These are phyloP conservation scores for Dothidotthia symphoricarpi DNA, from an alignment of 2,329 filamentous ascomycete species.

Conservation along the genomic window DNA sequence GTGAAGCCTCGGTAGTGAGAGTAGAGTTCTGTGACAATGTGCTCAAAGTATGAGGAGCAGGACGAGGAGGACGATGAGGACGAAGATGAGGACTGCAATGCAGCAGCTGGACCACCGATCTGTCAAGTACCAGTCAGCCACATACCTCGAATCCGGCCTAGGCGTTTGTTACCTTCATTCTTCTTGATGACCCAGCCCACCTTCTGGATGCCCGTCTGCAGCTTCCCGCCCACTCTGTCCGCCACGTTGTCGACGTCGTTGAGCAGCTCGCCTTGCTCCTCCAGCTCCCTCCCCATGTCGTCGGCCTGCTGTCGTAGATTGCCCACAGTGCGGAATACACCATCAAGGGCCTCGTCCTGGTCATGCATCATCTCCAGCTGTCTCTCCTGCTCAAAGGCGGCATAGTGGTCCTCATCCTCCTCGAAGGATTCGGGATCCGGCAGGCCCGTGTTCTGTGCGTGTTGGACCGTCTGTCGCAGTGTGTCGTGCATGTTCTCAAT, in stretches of 20 bases:
- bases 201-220: conserved; percentile 84
- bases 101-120: conserved; percentile 81
- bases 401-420: conserved; percentile 60
- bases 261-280: conserved; percentile 89
- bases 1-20: conserved; percentile 9
- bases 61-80: conserved; percentile 81
- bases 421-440: conserved; percentile 61
- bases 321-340: conserved; percentile 88
- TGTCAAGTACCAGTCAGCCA: no score
- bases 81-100: conserved; percentile 82
- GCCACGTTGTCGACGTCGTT: conserved; percentile 80
- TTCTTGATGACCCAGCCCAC: conserved; percentile 78
- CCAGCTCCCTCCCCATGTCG: conserved; percentile 93
- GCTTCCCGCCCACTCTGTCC: conserved; percentile 80
- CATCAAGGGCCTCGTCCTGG: conserved; percentile 89
- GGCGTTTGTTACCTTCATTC: conserved; percentile 87
- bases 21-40: neutral
- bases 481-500: conserved; percentile 86
- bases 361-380: conserved; percentile 91
- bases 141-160: no score
- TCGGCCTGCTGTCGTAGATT: conserved; percentile 87
- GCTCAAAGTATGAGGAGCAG: conserved; percentile 66
- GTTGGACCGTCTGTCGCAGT: conserved; percentile 60
- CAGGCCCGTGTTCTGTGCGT: conserved; percentile 46
- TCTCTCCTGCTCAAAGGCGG: conserved; percentile 84